Conservation (phyloP, 306 rosid species). For the Vicia faba region DNA sequence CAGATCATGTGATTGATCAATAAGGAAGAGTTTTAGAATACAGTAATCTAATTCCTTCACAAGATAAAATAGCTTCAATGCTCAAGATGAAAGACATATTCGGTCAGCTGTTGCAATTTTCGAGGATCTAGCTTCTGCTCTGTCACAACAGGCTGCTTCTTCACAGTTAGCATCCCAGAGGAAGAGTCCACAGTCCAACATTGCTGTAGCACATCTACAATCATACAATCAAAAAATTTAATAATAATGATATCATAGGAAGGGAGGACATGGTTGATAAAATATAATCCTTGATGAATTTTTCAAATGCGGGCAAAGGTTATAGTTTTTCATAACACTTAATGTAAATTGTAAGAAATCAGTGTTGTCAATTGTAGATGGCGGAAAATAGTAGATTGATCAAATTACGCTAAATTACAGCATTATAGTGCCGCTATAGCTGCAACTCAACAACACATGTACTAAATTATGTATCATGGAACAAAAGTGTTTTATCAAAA, state of each 20-base stretch:
- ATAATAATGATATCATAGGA: background rate
- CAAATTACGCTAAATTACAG: background rate
- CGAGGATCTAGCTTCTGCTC: constrained; percentile 84
- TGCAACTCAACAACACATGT: background rate
- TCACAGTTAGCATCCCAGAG: constrained; percentile 79
- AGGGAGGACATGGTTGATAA: background rate
- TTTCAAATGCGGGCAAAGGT: constrained; percentile 1
- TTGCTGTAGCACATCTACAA: constrained; percentile 62
- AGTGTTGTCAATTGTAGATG: background rate
- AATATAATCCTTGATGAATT: background rate
- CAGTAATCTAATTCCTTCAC: constrained; percentile 23
- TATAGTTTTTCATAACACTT: background rate
- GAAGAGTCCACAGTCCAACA: constrained; percentile 83
- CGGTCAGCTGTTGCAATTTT: constrained; percentile 88
- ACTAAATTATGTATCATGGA: background rate
- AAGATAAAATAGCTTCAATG: constrained; percentile 49
- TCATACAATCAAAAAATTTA: constrained; percentile 25
- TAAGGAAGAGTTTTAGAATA: background rate
- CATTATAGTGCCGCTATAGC: background rate
- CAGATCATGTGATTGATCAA: background rate
- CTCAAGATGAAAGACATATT: constrained; percentile 88
- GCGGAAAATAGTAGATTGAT: background rate
- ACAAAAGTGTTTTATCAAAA: background rate
- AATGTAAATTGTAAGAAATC: background rate
- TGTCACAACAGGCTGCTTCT: constrained; percentile 60